Evolutionary conservation across 305 asterid species (phyloP).

Genomic region (Fraxinus paxiana): DNA sequence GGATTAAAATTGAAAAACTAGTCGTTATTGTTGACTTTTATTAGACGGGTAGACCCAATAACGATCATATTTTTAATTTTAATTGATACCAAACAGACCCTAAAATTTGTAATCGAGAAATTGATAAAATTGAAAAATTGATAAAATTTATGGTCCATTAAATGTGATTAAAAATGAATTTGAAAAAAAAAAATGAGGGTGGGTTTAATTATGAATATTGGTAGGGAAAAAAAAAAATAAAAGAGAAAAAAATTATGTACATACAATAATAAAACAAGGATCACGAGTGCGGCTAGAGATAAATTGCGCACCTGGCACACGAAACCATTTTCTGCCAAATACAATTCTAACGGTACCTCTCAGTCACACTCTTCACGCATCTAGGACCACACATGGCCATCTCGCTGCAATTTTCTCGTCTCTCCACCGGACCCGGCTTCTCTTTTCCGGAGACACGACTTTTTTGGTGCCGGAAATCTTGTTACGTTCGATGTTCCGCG

Average conservation of each 20-base stretch:
- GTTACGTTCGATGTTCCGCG: constrained; percentile 60
- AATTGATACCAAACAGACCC: too few relatives aligned
- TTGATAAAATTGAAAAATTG: too few relatives aligned
- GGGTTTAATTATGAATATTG: background rate
- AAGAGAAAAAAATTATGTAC: too few relatives aligned
- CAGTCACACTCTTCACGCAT: background rate
- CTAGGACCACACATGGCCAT: constrained; percentile 48
- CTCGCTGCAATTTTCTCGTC: constrained; percentile 61
- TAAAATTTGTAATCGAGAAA: too few relatives aligned
- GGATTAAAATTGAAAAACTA: too few relatives aligned
- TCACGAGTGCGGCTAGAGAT: constrained; percentile 23
- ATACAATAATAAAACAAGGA: background rate
- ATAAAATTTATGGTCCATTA: too few relatives aligned
- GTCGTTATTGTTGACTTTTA: too few relatives aligned
- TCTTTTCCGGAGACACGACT: constrained; percentile 54
- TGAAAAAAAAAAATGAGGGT: too few relatives aligned
- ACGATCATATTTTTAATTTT: too few relatives aligned
- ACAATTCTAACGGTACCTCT: background rate
- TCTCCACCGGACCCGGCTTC: constrained; percentile 42
- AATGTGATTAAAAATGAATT: too few relatives aligned
- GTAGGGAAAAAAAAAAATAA: background rate
- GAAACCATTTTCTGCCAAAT: background rate
- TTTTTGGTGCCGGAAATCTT: constrained; percentile 41
- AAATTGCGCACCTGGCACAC: constrained; percentile 21
- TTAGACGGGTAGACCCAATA: too few relatives aligned